phyloP scores from a whole-genome alignment of 345 rosid genomes.

The Trapa incisa region DNA sequence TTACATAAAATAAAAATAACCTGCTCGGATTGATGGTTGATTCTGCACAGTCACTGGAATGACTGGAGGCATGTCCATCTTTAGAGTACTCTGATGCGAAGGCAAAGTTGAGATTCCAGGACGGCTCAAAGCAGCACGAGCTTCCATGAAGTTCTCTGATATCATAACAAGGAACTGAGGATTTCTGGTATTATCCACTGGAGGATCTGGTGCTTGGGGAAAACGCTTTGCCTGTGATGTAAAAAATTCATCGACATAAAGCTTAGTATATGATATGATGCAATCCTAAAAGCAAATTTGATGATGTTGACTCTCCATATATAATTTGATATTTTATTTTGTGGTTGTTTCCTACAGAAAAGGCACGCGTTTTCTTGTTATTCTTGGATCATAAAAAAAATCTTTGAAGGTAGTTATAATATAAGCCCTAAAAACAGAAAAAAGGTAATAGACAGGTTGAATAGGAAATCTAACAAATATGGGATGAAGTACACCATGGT shows the following conservation, averaged over 20 bases:
- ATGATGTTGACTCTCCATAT: background rate
- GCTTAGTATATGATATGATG: constrained; percentile 1
- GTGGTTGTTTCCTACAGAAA: background rate
- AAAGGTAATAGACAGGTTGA: too few relatives aligned
- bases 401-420: background rate
- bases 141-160: constrained; percentile 86
- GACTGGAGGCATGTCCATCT: constrained; percentile 66
- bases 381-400: background rate
- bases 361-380: background rate
- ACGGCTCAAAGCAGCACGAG: constrained; percentile 71
- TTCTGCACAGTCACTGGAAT: constrained; percentile 55
- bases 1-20: constrained; percentile 15
- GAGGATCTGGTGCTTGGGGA: constrained; percentile 52
- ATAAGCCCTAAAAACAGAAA: background rate
- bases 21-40: constrained; percentile 53
- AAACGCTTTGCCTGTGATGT: constrained; percentile 66
- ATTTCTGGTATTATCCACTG: constrained; percentile 51
- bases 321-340: background rate
- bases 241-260: constrained; percentile 14
- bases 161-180: constrained; percentile 73
- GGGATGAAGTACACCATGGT: background rate
- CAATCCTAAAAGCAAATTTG: too few relatives aligned
- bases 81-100: constrained; percentile 61
- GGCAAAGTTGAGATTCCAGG: constrained; percentile 54
- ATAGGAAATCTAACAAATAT: background rate